phyloP scores from a whole-genome alignment of 2,329 filamentous ascomycete species.

The Trichoderma semiorbis region DNA sequence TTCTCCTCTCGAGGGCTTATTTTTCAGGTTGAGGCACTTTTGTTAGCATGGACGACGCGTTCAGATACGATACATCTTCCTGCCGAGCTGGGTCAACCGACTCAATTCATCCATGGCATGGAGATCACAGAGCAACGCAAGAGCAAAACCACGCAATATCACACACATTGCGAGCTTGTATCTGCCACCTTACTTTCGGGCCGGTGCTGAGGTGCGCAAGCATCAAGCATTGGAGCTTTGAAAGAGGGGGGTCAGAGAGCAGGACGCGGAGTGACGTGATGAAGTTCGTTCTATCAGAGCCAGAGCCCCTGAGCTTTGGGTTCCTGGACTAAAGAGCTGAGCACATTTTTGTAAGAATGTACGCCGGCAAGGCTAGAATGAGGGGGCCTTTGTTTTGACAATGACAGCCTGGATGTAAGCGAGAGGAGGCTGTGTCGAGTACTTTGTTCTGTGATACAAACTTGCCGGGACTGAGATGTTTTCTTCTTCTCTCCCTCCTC shows the following conservation, averaged over 20 bases:
- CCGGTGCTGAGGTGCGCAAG: constrained; percentile 29
- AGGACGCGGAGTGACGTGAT: constrained; percentile 23
- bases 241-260: not conserved
- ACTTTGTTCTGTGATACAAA: not conserved
- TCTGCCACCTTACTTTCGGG: not conserved
- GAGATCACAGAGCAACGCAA: constrained; percentile 61
- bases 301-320: constrained; percentile 56
- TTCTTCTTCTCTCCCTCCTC: not conserved
- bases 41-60: constrained; percentile 41
- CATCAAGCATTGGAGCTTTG: constrained; percentile 27
- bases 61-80: constrained; percentile 64
- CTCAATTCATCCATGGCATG: constrained; percentile 42
- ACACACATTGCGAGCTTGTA: not conserved
- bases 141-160: constrained; percentile 39
- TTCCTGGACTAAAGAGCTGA: constrained; percentile 56
- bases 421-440: constrained; percentile 11
- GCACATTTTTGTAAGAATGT: not conserved
- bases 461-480: constrained; percentile 9
- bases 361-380: not conserved
- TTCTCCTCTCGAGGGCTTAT: constrained; percentile 19
- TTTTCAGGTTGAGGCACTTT: not conserved
- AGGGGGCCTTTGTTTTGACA: not conserved
- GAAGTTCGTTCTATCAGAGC: constrained; percentile 61
- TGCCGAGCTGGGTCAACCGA: constrained; percentile 34
- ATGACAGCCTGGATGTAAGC: not conserved